Evolutionary conservation across 2,329 filamentous ascomycete species (phyloP).

Genomic region (Lizonia empirigonia): DNA sequence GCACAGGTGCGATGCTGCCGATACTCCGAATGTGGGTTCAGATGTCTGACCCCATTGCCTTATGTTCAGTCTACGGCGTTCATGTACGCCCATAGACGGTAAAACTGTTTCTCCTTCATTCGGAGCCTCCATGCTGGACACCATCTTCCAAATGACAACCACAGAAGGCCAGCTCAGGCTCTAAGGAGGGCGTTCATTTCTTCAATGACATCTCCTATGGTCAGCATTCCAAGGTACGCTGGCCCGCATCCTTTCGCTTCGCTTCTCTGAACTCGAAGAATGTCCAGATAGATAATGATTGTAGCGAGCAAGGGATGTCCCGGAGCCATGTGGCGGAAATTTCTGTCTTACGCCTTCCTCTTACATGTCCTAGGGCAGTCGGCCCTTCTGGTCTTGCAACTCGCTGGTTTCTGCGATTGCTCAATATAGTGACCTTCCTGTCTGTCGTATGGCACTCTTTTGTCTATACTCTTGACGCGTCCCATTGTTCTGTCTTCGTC

Average conservation of each 20-base stretch:
- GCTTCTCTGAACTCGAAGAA: conserved; percentile 29
- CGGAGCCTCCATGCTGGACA: neutral
- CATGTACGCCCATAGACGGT: neutral
- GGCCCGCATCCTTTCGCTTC: conserved; percentile 16
- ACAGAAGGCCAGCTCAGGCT: neutral
- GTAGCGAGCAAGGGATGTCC: conserved; percentile 40
- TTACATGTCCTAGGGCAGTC: conserved; percentile 6
- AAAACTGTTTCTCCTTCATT: conserved; percentile 3
- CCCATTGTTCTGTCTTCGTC: neutral
- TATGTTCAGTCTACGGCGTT: conserved; percentile 13
- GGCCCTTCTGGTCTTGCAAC: conserved; percentile 7
- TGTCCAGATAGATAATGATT: conserved; percentile 33
- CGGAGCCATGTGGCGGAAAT: conserved; percentile 22
- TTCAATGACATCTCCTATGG: neutral
- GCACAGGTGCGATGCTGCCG: conserved; percentile 22
- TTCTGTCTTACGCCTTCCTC: conserved; percentile 22
- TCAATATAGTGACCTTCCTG: conserved; percentile 6
- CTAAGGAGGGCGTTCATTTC: neutral
- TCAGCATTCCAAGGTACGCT: conserved; percentile 26
- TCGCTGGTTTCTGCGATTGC: conserved; percentile 8
- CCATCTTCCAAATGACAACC: neutral
- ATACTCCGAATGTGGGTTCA: conserved; percentile 12
- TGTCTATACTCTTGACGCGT: conserved; percentile 9
- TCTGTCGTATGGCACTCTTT: conserved; percentile 6
- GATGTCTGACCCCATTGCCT: conserved; percentile 18